Evolutionary conservation across 2,329 filamentous ascomycete species (phyloP), one percentile per base, ranked within the genome.

Genomic region (Phaeosphaeriaceae sp.): DNA sequence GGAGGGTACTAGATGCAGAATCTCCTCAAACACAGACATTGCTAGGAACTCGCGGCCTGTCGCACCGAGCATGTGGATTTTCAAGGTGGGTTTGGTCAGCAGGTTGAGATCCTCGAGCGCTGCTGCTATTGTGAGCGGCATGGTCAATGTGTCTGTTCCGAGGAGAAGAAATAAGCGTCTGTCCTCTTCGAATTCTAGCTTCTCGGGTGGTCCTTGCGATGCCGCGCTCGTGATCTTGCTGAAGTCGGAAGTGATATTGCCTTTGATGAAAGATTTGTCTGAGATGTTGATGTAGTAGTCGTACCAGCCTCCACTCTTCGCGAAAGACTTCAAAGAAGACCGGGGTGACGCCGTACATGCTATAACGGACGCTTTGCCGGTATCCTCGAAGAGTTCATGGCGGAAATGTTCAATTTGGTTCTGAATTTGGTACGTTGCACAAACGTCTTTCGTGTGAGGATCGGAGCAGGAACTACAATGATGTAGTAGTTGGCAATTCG

Each of bases 211-310:
- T 25, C 17, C 33, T 24, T 42, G 40, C 10, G 42, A 15, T n/a
- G 48, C 40, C 3, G 55, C 27, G 2, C 45, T 33, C 10, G 53
- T 48, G 27, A 63, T 27, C 25, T 51, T 51, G 40, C 41, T 55
- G 48, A 67, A 67, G 42, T 65, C 60, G 2, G 57, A 49, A 13
- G 27, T 58, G 52, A 67, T 61, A 31, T 53, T 54, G 3, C 48
- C 58, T 25, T 54, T 48, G 36, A 67, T 61, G 17, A 59, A 55
- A 7, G 50, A 17, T 40, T 67, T 67, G 41, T 67, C 65, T 6
- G 62, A 65, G 13, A 67, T 61, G 10, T 57, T 52, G n/a, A 60
- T 54, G 45, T 56, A 65, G 55, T 67, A 67, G 24, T 67, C 62
- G 44, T 63, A 62, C 64, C 65, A 67, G 5, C 57, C 57, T 1